phyloP scores from a whole-genome alignment of 2,329 filamentous ascomycete genomes.

The Colletotrichum scovillei region DNA sequence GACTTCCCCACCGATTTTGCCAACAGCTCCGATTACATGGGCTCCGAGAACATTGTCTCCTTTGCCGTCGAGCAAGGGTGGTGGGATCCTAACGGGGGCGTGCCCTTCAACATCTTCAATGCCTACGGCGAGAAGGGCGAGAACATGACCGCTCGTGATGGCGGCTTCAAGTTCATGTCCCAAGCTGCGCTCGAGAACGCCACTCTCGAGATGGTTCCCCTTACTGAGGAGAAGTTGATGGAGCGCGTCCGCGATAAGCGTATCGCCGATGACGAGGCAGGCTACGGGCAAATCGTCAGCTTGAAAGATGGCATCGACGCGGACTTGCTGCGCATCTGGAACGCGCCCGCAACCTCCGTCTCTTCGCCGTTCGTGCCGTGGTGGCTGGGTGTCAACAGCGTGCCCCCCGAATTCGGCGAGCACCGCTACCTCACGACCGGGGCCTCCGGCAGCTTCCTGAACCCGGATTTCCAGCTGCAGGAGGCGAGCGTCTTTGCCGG shows the following conservation, averaged over 20 bases:
- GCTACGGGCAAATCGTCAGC: conserved; percentile 43
- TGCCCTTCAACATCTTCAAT: conserved; percentile 43
- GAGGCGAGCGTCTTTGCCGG: conserved; percentile 42
- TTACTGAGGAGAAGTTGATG: conserved; percentile 61
- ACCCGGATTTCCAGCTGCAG: conserved; percentile 41
- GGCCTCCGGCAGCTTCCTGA: conserved; percentile 41
- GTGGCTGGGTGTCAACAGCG: conserved; percentile 41
- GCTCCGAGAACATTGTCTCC: conserved; percentile 41
- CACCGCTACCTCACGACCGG: conserved; percentile 43
- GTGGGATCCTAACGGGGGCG: conserved; percentile 39
- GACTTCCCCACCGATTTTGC: conserved; percentile 41
- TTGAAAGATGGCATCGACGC: conserved; percentile 37
- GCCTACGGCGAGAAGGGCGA: conserved; percentile 40
- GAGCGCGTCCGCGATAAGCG: conserved; percentile 44
- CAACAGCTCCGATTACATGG: conserved; percentile 40
- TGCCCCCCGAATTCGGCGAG: conserved; percentile 42
- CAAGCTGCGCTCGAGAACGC: conserved; percentile 40
- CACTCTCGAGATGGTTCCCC: conserved; percentile 53
- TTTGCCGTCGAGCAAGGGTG: conserved; percentile 42
- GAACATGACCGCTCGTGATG: conserved; percentile 39
- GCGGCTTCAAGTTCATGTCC: conserved; percentile 46
- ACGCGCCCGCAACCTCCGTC: conserved; percentile 41
- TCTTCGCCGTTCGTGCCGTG: conserved; percentile 42
- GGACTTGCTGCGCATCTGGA: conserved; percentile 41
- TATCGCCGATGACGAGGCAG: conserved; percentile 42